Base-by-base conservation (phyloP, 1,139 yeast genomes). In the Torulaspora globosa region DNA sequence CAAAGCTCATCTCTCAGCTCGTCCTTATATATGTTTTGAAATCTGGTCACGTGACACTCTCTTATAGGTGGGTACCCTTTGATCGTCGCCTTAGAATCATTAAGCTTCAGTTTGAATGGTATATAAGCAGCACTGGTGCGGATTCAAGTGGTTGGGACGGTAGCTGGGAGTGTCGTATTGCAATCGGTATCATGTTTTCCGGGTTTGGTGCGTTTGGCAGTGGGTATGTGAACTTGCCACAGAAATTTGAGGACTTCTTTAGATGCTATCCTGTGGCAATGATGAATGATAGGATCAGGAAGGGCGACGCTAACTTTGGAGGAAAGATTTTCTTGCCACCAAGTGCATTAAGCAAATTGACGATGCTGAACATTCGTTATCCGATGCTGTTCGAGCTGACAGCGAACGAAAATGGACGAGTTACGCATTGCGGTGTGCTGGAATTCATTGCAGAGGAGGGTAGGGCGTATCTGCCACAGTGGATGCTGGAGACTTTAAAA, bases 401-500 rank as follows among this genome's bases (percentile, higher is more conserved):
- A 37, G 84, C 86, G 51, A 94, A 84, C 59, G 82, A 79, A 39
- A 74, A 78, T 15, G 71, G 68, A 1, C 56, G 69, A 31, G 71
- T 66, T 9, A 86, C 97, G 0, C 96, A 89, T 64, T 86, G 92
- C 41, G 99, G 99, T 59, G 98, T 94, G 12, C 71, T 94, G 55
- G 98, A 94, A 68, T 94, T 94, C 64, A 85, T 86, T 27, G 97
- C 98, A 0, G 98, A 92, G 63, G 98, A 94, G 70, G 99, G 99
- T 15, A 74, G 98, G 50, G 94, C 81, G 2, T 94, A 94, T 63
- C 63, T 92, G 37, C 99, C 99, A 0, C 90, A 87, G 58, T 94
- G 99, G 99, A 90, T 92, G 94, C 80, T 92, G 89, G 75, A 70
- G 40, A 85, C 95, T 0, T 69, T 94, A 39, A 72, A 74, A 30